phyloP scores from a whole-genome alignment of 148 eudicot species.

The Chenopodium album region DNA sequence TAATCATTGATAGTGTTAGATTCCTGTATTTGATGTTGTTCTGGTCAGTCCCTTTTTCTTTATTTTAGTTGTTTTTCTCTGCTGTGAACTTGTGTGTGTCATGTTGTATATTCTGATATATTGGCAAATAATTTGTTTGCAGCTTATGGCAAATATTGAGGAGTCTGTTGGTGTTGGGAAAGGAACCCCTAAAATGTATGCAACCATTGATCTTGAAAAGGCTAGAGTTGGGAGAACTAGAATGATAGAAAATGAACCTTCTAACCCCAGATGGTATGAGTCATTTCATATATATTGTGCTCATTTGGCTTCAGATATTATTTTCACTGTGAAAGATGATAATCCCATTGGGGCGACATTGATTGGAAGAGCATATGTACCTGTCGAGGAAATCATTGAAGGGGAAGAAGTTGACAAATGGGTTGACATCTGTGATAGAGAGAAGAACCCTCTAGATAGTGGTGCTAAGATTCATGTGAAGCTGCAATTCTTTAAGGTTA shows the following conservation, averaged over 20 bases:
- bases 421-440: slow-evolving; percentile 60
- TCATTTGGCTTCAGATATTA: slow-evolving; percentile 52
- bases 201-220: slow-evolving; percentile 70
- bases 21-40: background rate
- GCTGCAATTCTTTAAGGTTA: slow-evolving; percentile 58
- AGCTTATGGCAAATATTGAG: slow-evolving; percentile 62
- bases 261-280: slow-evolving; percentile 70
- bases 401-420: slow-evolving; percentile 70
- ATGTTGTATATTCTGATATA: slow-evolving; percentile 6
- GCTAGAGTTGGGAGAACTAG: slow-evolving; percentile 77
- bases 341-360: slow-evolving; percentile 78
- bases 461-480: slow-evolving; percentile 69
- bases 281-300: slow-evolving; percentile 80
- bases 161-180: slow-evolving; percentile 66
- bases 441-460: slow-evolving; percentile 51
- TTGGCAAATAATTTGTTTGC: slow-evolving; percentile 16
- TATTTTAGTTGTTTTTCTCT: background rate
- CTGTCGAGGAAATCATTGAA: slow-evolving; percentile 46
- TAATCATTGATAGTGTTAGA: background rate
- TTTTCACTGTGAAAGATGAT: slow-evolving; percentile 70
- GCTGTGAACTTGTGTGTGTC: background rate
- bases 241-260: slow-evolving; percentile 55
- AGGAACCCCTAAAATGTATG: slow-evolving; percentile 70
- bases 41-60: background rate
- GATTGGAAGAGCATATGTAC: slow-evolving; percentile 72